phyloP scores from a whole-genome alignment of 1,284 basidiomycete species.

The Malassezia psittaci region DNA sequence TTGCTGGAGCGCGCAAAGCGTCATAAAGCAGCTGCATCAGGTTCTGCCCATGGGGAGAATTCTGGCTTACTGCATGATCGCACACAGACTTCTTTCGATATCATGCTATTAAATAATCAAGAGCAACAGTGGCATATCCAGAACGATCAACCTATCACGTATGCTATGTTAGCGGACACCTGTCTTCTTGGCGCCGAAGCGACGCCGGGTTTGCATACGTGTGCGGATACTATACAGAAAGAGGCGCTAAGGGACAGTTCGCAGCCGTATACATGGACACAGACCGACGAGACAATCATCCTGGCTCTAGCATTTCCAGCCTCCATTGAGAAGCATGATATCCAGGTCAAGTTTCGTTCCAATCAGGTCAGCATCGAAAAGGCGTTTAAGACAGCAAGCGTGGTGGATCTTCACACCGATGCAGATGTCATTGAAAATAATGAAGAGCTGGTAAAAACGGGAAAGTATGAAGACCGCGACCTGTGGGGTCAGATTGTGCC shows the following conservation, averaged over 20 bases:
- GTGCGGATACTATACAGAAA: background rate
- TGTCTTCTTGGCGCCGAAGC: constrained; percentile 5
- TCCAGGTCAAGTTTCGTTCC: constrained; percentile 55
- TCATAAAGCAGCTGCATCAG: background rate
- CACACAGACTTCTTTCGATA: constrained; percentile 3
- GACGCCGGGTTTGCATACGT: background rate
- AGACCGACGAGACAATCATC: constrained; percentile 69
- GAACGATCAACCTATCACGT: constrained; percentile 2
- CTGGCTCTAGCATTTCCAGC: constrained; percentile 70
- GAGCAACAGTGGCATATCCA: constrained; percentile 2
- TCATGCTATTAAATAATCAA: background rate
- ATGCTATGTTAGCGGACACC: background rate
- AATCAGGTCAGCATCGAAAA: constrained; percentile 61
- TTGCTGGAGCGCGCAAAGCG: background rate
- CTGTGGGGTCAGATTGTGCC: constrained; percentile 37
- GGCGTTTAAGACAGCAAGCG: background rate
- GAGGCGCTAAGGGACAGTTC: background rate
- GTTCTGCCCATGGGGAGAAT: background rate
- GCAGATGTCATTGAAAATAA: background rate
- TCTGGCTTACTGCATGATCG: background rate
- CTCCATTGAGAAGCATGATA: constrained; percentile 35
- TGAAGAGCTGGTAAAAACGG: constrained; percentile 20
- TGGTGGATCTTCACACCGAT: background rate
- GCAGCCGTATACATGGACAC: constrained; percentile 69
- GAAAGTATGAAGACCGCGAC: constrained; percentile 21